Conservation (phyloP, 371 early-diverging fungal species). For the Mortierella sp. region DNA sequence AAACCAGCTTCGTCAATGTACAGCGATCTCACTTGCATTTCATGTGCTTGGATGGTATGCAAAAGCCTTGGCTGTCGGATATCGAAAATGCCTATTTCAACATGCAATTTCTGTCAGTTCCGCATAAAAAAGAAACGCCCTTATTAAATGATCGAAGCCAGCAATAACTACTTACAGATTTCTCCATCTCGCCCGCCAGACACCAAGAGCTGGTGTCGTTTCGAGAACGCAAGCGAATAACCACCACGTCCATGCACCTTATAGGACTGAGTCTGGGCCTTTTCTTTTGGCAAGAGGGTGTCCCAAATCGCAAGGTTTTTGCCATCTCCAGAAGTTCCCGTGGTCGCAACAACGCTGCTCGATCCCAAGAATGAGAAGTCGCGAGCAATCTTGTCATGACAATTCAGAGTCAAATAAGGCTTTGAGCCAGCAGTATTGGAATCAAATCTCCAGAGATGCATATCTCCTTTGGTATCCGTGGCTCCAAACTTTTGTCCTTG, state of each 20-base stretch:
- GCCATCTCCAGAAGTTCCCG: constrained; percentile 72
- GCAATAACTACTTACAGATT: constrained; percentile 66
- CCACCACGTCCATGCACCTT: constrained; percentile 64
- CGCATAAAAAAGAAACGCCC: background rate
- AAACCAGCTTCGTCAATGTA: constrained; percentile 71
- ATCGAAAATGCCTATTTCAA: constrained; percentile 75
- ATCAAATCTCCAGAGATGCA: constrained; percentile 83
- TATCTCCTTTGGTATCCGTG: constrained; percentile 73
- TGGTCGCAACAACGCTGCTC: constrained; percentile 80
- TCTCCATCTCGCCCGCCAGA: constrained; percentile 85
- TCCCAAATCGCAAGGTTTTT: constrained; percentile 84
- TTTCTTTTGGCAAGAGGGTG: constrained; percentile 74
- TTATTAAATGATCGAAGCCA: background rate
- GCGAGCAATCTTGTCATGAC: constrained; percentile 74
- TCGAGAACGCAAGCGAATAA: constrained; percentile 75
- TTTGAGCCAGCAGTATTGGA: constrained; percentile 71
- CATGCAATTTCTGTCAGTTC: background rate
- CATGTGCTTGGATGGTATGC: constrained; percentile 81
- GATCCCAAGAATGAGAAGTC: constrained; percentile 83
- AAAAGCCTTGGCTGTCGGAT: constrained; percentile 75
- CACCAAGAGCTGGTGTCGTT: constrained; percentile 70
- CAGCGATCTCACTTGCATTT: constrained; percentile 75
- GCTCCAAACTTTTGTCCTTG: constrained; percentile 86
- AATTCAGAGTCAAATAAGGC: constrained; percentile 65
- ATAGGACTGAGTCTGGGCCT: constrained; percentile 59